Evolutionary conservation across 2,329 filamentous ascomycete genomes (phyloP), one percentile per base, ranked within the genome.

Genomic region (Geosmithia morbida): DNA sequence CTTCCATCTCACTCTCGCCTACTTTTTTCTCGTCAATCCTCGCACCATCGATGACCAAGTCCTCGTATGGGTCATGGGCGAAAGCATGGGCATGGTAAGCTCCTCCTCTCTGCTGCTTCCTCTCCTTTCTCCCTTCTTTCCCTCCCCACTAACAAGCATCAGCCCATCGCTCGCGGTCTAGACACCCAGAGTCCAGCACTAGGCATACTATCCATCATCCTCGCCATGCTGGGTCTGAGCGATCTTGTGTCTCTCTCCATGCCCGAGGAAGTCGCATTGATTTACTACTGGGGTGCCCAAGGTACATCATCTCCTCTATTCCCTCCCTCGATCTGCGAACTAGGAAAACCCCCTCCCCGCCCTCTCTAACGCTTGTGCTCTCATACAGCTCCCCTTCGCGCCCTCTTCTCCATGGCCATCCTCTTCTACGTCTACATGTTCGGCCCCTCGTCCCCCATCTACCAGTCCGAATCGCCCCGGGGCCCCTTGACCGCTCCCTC

Each of bases 1-100:
- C 60, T 87, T 92, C 69, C 86, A 95, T 66, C 65, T 95, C 53
- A 86, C 85, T 6, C 70, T 92, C 45, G 87, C 82, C 56, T 88
- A 83, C 65, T 87, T 92, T 69, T 83, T 96, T 67, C 72, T 94
- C 56, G 83, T 78, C 41, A 81, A 74, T 49, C 89, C 89, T 6
- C 67, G 69, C 51, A 72, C 76, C 42, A 72, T 96, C 56, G 79
- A 85, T 45, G 83, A 90, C 59, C 87, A 94, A 57, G 80, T 83
- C 46, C 63, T 94, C 19, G 85, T 95, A 44, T 86, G 79, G 55
- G 75, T 95, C 29, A 67, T 95, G 22, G 87, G 87, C 48, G 84
- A 94, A 63, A 79, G 85, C 47, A 85, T 94, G 79, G 79, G 82
- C 55, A 75, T 95, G 61, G 87, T 90, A 71, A 49, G 71, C 57